Evolutionary conservation across 2,329 filamentous ascomycete genomes (phyloP), one percentile per base, ranked within the genome.

Genomic region (Talaromyces sp.): DNA sequence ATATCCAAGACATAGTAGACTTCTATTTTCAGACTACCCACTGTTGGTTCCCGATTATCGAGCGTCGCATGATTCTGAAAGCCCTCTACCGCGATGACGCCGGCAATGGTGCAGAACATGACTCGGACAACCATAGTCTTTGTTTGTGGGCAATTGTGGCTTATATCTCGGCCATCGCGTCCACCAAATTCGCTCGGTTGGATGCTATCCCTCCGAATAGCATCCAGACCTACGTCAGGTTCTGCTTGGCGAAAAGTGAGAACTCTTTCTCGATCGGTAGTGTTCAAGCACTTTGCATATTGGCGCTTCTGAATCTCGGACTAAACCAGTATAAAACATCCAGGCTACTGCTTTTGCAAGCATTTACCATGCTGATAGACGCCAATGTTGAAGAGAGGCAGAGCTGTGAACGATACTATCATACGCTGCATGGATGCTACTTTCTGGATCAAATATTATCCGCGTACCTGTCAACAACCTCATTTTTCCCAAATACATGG

Each of bases 1-100:
- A 73, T 54, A 66, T 68, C 25, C 72, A 70, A 69, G 77, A 80
- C 2, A 77, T 91, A 3, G 74, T 91, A 39, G 86, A 91, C 63
- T 79, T 88, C 4, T 91, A 90, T 68, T 88, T 89, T 60, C 83
- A 87, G 1, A 89, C 89, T 64, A 89, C 86, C 0, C 87, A 91
- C 68, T 84, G 82, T 55, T 92, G 89, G 89, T 79, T 92, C 25
- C 89, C 89, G 0, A 84, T 92, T 25, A 77, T 87, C 10, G 85
- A 90, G 62, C 87, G 85, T 61, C 81, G 87, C 51, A 79, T 81
- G 41, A 75, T 89, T 4, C 74, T 87, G 31, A 80, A 80, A 25
- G 25, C 72, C 66, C 58, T 78, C 64, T 51, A 67, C 70, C 78
- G n/a, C 69, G 69, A 77, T 22, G 78, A 84, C 62, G 80, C 84